phyloP scores from a whole-genome alignment of 1,284 basidiomycete genomes.

The Paramarasmius palmivorus region DNA sequence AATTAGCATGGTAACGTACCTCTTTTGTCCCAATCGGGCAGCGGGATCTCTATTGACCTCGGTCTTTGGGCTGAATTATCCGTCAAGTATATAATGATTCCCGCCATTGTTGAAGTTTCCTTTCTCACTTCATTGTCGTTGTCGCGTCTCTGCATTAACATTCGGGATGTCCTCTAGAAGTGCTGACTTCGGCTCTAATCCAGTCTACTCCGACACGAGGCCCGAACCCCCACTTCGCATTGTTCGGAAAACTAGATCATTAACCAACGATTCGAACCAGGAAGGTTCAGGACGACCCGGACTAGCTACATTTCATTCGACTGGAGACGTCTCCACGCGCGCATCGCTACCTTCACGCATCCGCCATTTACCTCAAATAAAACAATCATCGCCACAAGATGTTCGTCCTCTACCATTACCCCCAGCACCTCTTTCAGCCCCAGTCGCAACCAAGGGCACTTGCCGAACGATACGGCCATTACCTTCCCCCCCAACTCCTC shows the following conservation, averaged over 20 bases:
- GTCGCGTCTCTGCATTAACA: too few relatives aligned
- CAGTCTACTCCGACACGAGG: not conserved
- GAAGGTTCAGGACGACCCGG: too few relatives aligned
- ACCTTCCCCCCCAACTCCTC: slow-evolving; percentile 11
- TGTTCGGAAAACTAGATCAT: slow-evolving; percentile 1
- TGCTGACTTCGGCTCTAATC: not conserved
- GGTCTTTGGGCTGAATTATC: too few relatives aligned
- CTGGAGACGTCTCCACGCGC: not conserved
- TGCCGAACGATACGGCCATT: slow-evolving; percentile 7
- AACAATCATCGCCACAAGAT: not conserved
- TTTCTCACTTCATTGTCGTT: too few relatives aligned
- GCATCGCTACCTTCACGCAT: not conserved
- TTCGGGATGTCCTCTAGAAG: not conserved
- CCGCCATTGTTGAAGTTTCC: too few relatives aligned
- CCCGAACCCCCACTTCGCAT: not conserved
- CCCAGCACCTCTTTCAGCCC: not conserved
- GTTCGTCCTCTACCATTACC: slow-evolving; percentile 1
- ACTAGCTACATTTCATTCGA: too few relatives aligned
- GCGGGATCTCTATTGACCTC: too few relatives aligned
- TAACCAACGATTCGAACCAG: slow-evolving; percentile 3
- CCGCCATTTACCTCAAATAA: not conserved
- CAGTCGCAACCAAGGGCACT: not conserved
- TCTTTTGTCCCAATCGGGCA: too few relatives aligned
- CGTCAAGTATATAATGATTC: too few relatives aligned
- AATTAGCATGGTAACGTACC: too few relatives aligned